These are phyloP conservation scores for Paramecium pentaurelia DNA, from an alignment of 73 alveolate genomes.

Conservation along the genomic window DNA sequence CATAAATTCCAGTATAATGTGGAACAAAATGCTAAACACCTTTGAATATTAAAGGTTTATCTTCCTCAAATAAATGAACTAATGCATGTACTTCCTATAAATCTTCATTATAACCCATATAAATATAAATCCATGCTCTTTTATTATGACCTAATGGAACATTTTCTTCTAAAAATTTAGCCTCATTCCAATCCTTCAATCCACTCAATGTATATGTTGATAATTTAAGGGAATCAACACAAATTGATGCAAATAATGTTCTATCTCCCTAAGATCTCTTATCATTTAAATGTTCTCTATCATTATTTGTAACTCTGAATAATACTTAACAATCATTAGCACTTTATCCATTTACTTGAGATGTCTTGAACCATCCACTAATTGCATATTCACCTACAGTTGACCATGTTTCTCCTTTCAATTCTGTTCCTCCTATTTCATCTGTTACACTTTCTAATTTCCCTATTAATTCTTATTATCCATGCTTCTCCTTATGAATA, in stretches of 20 bases:
- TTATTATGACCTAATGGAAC: neutral
- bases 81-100: neutral
- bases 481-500: constrained; percentile 8
- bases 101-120: constrained; percentile 26
- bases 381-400: constrained; percentile 6
- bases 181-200: constrained; percentile 27
- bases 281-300: neutral
- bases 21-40: constrained; percentile 14
- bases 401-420: constrained; percentile 26
- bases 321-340: neutral
- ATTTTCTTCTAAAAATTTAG: neutral
- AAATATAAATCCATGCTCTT: constrained; percentile 5
- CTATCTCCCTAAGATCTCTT: constrained; percentile 8
- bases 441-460: neutral
- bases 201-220: neutral
- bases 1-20: constrained; percentile 1
- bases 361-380: constrained; percentile 21
- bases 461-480: neutral
- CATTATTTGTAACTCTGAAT: constrained; percentile 3
- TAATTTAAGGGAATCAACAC: neutral
- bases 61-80: constrained; percentile 9
- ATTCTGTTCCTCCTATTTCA: neutral
- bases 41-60: neutral
- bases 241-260: neutral
- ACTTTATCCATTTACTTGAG: neutral